Percentiles rank a stretch among this genome's conserved stretches.
Evolutionary conservation across 768 basidiomycete genomes (phyloP).

Genomic region (Suillus ampliporus): DNA sequence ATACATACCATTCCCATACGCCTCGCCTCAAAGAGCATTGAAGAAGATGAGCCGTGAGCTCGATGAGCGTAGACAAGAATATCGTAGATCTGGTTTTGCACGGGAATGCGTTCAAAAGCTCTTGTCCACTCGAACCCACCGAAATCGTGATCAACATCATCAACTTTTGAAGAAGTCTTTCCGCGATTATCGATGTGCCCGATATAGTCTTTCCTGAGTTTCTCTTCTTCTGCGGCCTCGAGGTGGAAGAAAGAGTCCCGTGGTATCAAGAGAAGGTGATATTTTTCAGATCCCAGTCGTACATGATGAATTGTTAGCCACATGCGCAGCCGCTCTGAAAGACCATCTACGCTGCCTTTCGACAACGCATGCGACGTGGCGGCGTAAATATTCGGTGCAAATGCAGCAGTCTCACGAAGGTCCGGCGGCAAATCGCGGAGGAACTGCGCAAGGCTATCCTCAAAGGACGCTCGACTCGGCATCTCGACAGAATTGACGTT

Average conservation of each 20-base stretch:
- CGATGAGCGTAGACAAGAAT: constrained; percentile 70
- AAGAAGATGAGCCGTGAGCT: constrained; percentile 55
- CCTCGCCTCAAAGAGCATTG: constrained; percentile 61
- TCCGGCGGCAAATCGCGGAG: constrained; percentile 56
- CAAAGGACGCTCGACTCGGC: constrained; percentile 60
- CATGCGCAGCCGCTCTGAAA: constrained; percentile 50
- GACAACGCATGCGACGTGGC: constrained; percentile 54
- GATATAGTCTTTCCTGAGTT: constrained; percentile 52
- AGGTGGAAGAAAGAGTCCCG: constrained; percentile 63
- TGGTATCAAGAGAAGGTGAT: constrained; percentile 62
- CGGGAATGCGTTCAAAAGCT: constrained; percentile 67
- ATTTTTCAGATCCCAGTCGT: constrained; percentile 62
- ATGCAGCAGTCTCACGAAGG: constrained; percentile 63
- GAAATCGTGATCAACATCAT: constrained; percentile 25
- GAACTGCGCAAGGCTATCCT: constrained; percentile 55
- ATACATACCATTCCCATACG: constrained; percentile 64
- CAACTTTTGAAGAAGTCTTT: constrained; percentile 17
- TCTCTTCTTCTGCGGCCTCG: constrained; percentile 55
- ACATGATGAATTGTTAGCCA: constrained; percentile 68
- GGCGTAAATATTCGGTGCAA: constrained; percentile 59
- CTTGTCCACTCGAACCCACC: constrained; percentile 39
- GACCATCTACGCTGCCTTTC: constrained; percentile 33
- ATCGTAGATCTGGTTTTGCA: constrained; percentile 71
- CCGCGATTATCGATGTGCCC: constrained; percentile 39
- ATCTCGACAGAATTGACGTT: constrained; percentile 61